These are phyloP conservation scores for Cladosporium sp. DNA, from an alignment of 2,329 filamentous ascomycete genomes.

Conservation along the genomic window DNA sequence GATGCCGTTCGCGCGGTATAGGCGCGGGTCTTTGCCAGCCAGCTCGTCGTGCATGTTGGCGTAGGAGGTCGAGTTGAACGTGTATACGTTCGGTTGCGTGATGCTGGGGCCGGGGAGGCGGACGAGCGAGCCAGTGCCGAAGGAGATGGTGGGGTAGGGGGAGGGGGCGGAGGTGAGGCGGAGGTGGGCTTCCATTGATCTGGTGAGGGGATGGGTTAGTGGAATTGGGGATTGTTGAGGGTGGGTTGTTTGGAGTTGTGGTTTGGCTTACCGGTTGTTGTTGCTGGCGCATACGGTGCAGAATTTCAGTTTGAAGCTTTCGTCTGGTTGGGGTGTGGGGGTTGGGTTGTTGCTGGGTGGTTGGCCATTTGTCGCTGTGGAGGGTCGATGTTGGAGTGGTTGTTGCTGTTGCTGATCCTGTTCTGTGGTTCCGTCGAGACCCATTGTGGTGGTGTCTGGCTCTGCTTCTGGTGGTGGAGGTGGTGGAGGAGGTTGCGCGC, in stretches of 20 bases:
- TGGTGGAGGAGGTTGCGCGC: conserved; percentile 37
- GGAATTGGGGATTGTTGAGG: no score
- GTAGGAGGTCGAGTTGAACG: conserved; percentile 97
- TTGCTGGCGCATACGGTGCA: conserved; percentile 99
- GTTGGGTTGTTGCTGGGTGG: conserved; percentile 12
- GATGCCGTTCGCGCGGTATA: conserved; percentile 90
- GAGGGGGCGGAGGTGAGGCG: conserved; percentile 69
- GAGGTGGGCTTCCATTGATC: conserved; percentile 98
- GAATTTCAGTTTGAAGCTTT: conserved; percentile 86
- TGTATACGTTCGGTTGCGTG: conserved; percentile 92
- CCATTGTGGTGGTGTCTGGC: conserved; percentile 28
- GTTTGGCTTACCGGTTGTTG: conserved; percentile 71
- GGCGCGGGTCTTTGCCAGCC: conserved; percentile 73
- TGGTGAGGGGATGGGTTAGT: no score
- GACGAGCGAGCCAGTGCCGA: conserved; percentile 92
- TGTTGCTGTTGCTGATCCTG: no score
- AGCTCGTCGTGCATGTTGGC: conserved; percentile 92
- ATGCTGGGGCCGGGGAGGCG: conserved; percentile 88
- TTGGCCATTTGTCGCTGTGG: conserved; percentile 20
- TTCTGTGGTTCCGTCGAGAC: conserved; percentile 26
- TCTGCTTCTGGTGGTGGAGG: conserved; percentile 48
- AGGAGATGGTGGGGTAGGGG: conserved; percentile 93
- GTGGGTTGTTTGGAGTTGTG: conserved; percentile 1
- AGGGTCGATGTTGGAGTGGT: no score
- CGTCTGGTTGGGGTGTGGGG: conserved; percentile 37